Base-by-base conservation (phyloP, 805 yeast species). In the Cyberlindnera nakhonratchasimensis region DNA sequence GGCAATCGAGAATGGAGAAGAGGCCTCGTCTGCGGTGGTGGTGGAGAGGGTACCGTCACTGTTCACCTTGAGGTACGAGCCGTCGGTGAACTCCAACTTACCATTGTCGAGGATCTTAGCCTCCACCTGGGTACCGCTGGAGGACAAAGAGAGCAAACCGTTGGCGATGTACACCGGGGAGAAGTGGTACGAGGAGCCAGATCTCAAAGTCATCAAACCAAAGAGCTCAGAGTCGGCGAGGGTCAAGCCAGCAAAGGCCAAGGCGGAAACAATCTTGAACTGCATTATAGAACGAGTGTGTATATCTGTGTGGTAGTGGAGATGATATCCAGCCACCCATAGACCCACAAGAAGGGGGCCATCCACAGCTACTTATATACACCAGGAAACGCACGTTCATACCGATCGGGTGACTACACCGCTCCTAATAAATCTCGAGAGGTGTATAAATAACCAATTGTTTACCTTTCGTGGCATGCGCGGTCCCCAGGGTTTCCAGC, bases 1-100 rank as follows among this genome's bases (percentile, higher is more conserved):
- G 6, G 48, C 23, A 47, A 74, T 61, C 19, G 70, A 51, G 51
- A 69, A 74, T 3, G 71, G 69, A 16, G 61, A 44, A 26, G 70
- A 55, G 33, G 69, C 62, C n/a, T 53, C 55, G 12, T 17, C 20
- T 4, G 7, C 30, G 16, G 48, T 12, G 25, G 51, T 51, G 29
- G 61, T 34, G 28, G 58, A 61, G 19, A 57, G 51, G 14, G 52
- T 24, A 42, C 49, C 55, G 34, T 56, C 62, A 17, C 29, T 7
- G 32, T 36, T 41, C 17, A 57, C 58, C 35, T 53, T 54, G 22
- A 55, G 61, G 46, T 40, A 64, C 16, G 53, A 47, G 33, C 54
- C 61, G 39, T 59, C 63, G 22, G 39, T 19, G 13, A 59, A 47
- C 43, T 59, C 53, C 39, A 64, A 53, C 30, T 45, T 47, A 45